These are phyloP conservation scores for Boletus patriciae DNA, from an alignment of 768 basidiomycete genomes.

Conservation along the genomic window DNA sequence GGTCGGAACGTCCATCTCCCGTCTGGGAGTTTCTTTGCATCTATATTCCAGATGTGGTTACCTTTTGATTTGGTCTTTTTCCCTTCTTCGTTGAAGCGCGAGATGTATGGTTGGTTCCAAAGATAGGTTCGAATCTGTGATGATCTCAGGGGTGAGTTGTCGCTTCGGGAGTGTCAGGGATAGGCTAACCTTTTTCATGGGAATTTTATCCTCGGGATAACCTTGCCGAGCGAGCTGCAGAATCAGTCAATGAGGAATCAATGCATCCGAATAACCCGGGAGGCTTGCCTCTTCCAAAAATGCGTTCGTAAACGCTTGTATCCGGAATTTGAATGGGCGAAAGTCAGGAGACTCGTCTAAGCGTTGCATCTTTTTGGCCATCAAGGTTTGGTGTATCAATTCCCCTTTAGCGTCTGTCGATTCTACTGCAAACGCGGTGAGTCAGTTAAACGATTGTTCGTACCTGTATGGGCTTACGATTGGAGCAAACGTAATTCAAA, in stretches of 20 bases:
- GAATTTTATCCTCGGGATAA: constrained; percentile 91
- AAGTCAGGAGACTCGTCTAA: constrained; percentile 96
- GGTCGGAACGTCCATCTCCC: constrained; percentile 85
- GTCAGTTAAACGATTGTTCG: constrained; percentile 6
- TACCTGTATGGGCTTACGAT: constrained; percentile 56
- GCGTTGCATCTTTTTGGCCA: constrained; percentile 99
- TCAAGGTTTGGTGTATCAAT: constrained; percentile 94
- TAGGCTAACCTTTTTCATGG: constrained; percentile 84
- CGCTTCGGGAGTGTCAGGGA: constrained; percentile 10
- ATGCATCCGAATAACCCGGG: constrained; percentile 1
- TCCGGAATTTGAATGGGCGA: constrained; percentile 98
- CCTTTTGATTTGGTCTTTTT: constrained; percentile 99
- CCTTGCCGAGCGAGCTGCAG: constrained; percentile 77
- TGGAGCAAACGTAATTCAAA: constrained; percentile 84
- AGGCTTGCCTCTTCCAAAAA: constrained; percentile 83
- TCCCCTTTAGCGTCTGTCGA: constrained; percentile 94
- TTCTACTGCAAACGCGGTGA: constrained; percentile 61
- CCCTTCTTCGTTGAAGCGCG: constrained; percentile 97
- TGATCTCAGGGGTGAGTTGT: constrained; percentile 24
- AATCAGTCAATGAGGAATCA: constrained; percentile 10
- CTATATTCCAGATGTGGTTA: constrained; percentile 99
- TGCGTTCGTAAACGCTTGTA: constrained; percentile 95
- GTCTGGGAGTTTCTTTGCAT: constrained; percentile 80
- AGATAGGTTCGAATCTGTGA: constrained; percentile 87
- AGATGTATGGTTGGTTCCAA: constrained; percentile 92